Base-by-base conservation (phyloP, 306 rosid genomes). In the Alnus glutinosa region DNA sequence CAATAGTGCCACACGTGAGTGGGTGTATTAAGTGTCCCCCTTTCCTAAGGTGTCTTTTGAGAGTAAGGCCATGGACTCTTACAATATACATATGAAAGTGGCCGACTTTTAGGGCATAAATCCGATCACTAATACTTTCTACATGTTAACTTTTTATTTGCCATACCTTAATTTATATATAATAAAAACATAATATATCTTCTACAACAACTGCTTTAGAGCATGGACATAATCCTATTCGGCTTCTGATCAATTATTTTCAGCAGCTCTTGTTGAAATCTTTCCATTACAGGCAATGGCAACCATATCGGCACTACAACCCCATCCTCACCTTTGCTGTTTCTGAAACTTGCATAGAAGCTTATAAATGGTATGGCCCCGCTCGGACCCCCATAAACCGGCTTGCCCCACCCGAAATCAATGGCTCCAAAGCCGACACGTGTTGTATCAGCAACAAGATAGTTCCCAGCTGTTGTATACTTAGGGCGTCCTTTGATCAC, bases 291-390 rank as follows among this genome's bases (percentile, higher is more conserved):
- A 30, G 69, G 44, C 44, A 13, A 3, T 2, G 69, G 69, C 44
- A 62, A 32, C 69, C n/a, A 1, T 13, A 62, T 62, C 13, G 44
- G 42, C 13, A 32, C 44, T 13, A 62, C 69, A 13, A 62, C 9
- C 19, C 44, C 69, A 5, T 62, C 69, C 39, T 62, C 69, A 32
- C 44, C 69, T 62, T 32, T 16, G 44, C 39, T 62, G 10, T 62
- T 62, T 62, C 32, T 62, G 69, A 62, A 62, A 44, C 69, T 62
- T 62, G 69, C 18, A 62, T 4, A 62, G 44, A 32, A 30, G n/a
- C 69, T 62, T 9, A 62, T 7, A 32, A 0, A 62, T 30, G 69
- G 69, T 32, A 32, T 62, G 69, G 69, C 69, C 42, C 69, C 69
- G 9, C 42, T 12, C 4, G 69, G 69, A 32, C 69, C 69, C 16